Conservation (phyloP, 2,329 filamentous ascomycete genomes). For the Pyrenochaeta sp. region DNA sequence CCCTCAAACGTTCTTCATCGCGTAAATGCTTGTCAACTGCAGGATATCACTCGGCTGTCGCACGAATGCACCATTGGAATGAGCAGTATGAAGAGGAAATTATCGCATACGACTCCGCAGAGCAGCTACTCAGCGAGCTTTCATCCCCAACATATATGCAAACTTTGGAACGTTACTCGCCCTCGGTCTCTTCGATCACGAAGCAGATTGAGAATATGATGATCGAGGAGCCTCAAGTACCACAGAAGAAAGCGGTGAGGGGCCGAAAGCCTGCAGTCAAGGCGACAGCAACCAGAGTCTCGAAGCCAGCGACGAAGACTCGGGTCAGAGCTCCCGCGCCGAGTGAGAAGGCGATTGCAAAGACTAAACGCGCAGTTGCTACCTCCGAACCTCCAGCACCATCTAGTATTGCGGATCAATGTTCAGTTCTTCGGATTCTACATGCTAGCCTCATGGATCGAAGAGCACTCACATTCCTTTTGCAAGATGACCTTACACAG, state of each 20-base stretch:
- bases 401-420: constrained; percentile 40
- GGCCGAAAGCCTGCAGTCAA: constrained; percentile 33
- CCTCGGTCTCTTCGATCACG: constrained; percentile 47
- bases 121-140: constrained; percentile 54
- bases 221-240: constrained; percentile 32
- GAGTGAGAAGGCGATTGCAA: constrained; percentile 22
- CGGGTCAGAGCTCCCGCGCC: constrained; percentile 22
- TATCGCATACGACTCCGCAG: constrained; percentile 57
- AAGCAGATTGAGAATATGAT: constrained; percentile 53
- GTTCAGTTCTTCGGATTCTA: constrained; percentile 51
- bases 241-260: constrained; percentile 22
- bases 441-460: constrained; percentile 59
- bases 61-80: constrained; percentile 57
- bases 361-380: constrained; percentile 15
- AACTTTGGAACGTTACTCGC: constrained; percentile 29
- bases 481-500: constrained; percentile 39
- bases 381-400: constrained; percentile 8
- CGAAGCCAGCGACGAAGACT: constrained; percentile 19
- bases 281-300: constrained; percentile 12
- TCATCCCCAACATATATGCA: constrained; percentile 43
- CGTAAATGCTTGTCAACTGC: constrained; percentile 61
- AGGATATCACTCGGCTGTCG: constrained; percentile 58
- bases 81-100: constrained; percentile 58
- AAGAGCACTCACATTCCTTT: constrained; percentile 55
- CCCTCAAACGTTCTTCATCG: constrained; percentile 53